These are phyloP conservation scores for Boechera divaricarpa DNA, from an alignment of 345 rosid genomes.

Conservation along the genomic window DNA sequence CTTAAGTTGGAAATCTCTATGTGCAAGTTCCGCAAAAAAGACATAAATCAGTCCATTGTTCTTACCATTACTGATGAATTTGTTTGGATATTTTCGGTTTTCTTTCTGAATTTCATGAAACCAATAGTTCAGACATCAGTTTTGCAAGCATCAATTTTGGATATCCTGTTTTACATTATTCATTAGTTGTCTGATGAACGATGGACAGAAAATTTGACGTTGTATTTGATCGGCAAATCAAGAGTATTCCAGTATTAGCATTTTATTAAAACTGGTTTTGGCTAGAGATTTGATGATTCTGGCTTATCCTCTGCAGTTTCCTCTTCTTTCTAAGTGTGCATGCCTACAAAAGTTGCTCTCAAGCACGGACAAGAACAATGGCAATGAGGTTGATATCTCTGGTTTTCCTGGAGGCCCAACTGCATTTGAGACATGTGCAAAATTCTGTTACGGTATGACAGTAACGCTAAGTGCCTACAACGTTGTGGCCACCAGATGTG, in stretches of 20 bases:
- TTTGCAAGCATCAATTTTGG: neutral
- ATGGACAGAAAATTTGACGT: too few relatives aligned
- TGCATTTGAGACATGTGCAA: slow-evolving; percentile 85
- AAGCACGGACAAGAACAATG: slow-evolving; percentile 50
- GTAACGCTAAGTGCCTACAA: slow-evolving; percentile 83
- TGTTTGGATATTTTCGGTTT: neutral
- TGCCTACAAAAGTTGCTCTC: slow-evolving; percentile 66
- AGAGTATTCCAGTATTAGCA: too few relatives aligned
- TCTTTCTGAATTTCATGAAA: neutral
- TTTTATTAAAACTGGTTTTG: too few relatives aligned
- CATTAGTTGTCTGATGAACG: neutral
- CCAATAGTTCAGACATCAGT: neutral
- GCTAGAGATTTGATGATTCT: slow-evolving; percentile 17
- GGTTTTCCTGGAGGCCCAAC: slow-evolving; percentile 81
- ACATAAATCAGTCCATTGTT: neutral
- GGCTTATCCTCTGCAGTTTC: slow-evolving; percentile 61
- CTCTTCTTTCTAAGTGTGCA: slow-evolving; percentile 79
- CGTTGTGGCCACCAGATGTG: slow-evolving; percentile 71
- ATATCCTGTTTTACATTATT: neutral
- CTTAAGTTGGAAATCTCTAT: neutral
- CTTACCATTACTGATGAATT: neutral
- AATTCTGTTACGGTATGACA: slow-evolving; percentile 84
- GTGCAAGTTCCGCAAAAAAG: neutral
- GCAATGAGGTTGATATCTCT: slow-evolving; percentile 62
- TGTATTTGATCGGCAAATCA: too few relatives aligned